phyloP scores from a whole-genome alignment of 2,329 filamentous ascomycete genomes.

The Diaporthe aspalathi region DNA sequence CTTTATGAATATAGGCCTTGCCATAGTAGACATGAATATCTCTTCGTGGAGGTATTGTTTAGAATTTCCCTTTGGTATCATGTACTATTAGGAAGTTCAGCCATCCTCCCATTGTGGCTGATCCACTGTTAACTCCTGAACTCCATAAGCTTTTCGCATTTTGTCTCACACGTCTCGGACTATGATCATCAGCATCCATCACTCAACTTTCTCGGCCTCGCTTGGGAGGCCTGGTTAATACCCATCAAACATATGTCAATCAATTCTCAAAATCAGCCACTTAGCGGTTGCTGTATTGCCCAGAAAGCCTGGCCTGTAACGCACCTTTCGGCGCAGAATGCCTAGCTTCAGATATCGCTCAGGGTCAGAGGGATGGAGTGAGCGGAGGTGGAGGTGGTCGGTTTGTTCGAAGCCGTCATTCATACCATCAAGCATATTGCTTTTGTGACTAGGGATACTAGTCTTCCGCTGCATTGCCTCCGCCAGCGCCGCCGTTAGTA shows the following conservation, averaged over 20 bases:
- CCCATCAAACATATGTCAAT: not conserved
- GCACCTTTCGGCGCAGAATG: not conserved
- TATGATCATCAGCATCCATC: not conserved
- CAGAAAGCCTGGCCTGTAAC: not conserved
- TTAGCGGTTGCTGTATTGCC: not conserved
- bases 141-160: not conserved
- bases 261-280: not conserved
- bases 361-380: no score
- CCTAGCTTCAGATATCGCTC: no score
- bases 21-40: not conserved
- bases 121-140: constrained; percentile 14
- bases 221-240: not conserved
- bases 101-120: not conserved
- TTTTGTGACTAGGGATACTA: not conserved
- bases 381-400: no score
- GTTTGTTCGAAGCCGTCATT: no score
- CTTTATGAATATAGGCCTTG: not conserved
- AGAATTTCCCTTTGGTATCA: not conserved
- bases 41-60: not conserved
- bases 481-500: constrained; percentile 30
- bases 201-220: not conserved
- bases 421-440: no score
- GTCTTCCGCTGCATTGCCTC: constrained; percentile 6
- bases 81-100: not conserved
- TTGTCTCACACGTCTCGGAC: not conserved